Base-by-base conservation (phyloP, 371 early-diverging fungal genomes). In the Batrachochytrium dendrobatidis region DNA sequence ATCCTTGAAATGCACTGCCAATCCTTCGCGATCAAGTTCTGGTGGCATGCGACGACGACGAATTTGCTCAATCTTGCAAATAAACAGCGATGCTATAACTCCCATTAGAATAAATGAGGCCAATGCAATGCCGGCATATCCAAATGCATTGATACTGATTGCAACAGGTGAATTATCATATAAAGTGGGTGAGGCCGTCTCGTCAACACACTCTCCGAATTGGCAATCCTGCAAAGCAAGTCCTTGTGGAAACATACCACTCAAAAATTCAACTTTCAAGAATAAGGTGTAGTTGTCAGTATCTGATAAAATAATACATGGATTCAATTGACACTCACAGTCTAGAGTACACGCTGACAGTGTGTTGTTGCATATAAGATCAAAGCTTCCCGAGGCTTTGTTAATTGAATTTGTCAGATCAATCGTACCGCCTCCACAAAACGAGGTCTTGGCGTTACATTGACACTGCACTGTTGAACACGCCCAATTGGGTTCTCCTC, bases 91-190 rank as follows among this genome's bases (percentile, higher is more conserved):
- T 5, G 33, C 44, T 10, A 71, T 53, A 1, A 44, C 12, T 30
- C 34, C 45, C 7, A 69, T 46, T 7, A 74, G 51, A 1, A 63
- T 53, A 2, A 58, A 54, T 10, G 61, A 67, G 31, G 34, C 59
- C 0, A 49, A 59, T n/a, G 54, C 49, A 56, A 70, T 48, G 52
- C 63, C 26, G 2, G 35, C 51, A 25, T 68, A 62, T 81, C 72
- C 88, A 85, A 4, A 86, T 84, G 58, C 87, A 87, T 67, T 92
- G 91, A 29, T 91, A 59, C 64, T 92, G 92, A 67, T 92, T 92
- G 5, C 74, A 66, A 17, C 39, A 20, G 20, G 39, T 39, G 39
- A 39, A 15, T 39, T 39, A 39, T 39, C 39, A 20, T 39, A 15
- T 39, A 20, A 15, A 17, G 39, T 39, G 39, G 39, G 39, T 15